Conservation (phyloP, 2,329 filamentous ascomycete genomes). For the Paracoccidioides lutzii region DNA sequence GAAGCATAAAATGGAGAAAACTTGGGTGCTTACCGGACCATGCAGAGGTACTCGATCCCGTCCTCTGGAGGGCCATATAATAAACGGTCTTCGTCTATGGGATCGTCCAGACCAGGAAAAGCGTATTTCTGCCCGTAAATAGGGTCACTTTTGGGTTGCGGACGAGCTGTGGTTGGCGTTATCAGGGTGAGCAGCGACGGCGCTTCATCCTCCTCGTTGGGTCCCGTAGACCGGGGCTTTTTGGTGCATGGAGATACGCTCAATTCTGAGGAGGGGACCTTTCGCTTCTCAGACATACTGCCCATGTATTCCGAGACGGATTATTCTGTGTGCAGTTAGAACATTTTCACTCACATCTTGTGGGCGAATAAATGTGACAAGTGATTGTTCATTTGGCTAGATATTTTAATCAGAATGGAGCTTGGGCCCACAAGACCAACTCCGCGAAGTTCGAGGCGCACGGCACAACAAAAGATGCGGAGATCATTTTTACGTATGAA, state of each 20-base stretch:
- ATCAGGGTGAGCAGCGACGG: constrained; percentile 9
- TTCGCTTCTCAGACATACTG: constrained; percentile 3
- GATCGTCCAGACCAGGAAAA: constrained; percentile 49
- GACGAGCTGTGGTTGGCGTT: constrained; percentile 10
- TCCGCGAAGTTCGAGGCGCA: background rate
- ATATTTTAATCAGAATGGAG: background rate
- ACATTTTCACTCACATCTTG: background rate
- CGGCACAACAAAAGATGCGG: too few relatives aligned
- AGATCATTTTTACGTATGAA: background rate
- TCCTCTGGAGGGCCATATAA: constrained; percentile 56
- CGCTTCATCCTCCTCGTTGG: constrained; percentile 10
- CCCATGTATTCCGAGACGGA: background rate
- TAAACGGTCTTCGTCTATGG: constrained; percentile 40
- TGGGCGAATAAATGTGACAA: background rate
- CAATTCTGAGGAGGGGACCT: background rate
- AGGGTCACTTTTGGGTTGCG: constrained; percentile 41
- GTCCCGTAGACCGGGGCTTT: background rate
- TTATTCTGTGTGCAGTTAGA: background rate
- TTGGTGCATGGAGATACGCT: constrained; percentile 1
- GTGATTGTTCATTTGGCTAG: background rate
- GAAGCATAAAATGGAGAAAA: constrained; percentile 13
- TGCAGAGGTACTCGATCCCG: constrained; percentile 56
- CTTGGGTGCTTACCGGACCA: constrained; percentile 48
- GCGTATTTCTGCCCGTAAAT: constrained; percentile 60
- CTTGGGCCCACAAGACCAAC: background rate